Percentiles rank a stretch among this genome's conserved stretches.
Conservation (phyloP, 495 filamentous ascomycete species). For the Penicillium odoratum region DNA sequence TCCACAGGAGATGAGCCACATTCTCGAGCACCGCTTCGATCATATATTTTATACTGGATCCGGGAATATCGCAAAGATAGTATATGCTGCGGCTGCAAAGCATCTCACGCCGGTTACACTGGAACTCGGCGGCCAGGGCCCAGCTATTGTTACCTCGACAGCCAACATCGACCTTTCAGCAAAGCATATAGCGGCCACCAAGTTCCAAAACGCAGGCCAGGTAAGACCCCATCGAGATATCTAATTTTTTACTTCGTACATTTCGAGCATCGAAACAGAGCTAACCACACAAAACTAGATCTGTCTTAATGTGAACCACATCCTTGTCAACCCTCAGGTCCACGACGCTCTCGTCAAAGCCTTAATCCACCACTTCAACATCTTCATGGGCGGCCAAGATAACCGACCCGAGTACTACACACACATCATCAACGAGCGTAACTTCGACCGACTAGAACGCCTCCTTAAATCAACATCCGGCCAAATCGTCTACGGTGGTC, state of each 20-base stretch:
- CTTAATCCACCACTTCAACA: slow-evolving; percentile 59
- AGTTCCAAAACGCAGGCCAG: slow-evolving; percentile 77
- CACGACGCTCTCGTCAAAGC: slow-evolving; percentile 65
- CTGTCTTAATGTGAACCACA: slow-evolving; percentile 82
- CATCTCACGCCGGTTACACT: slow-evolving; percentile 80
- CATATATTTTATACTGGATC: slow-evolving; percentile 93
- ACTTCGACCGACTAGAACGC: slow-evolving; percentile 74
- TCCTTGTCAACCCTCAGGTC: slow-evolving; percentile 69
- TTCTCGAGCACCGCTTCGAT: slow-evolving; percentile 83
- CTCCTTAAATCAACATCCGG: slow-evolving; percentile 72
- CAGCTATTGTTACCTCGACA: slow-evolving; percentile 77
- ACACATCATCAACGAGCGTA: slow-evolving; percentile 73
- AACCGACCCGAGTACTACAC: slow-evolving; percentile 61
- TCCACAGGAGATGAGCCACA: slow-evolving; percentile 67
- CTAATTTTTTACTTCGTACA: background rate
- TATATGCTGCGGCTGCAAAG: slow-evolving; percentile 85
- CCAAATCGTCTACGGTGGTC: slow-evolving; percentile 73
- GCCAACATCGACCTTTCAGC: slow-evolving; percentile 74
- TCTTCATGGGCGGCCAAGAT: slow-evolving; percentile 65
- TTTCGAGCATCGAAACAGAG: background rate
- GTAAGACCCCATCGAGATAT: slow-evolving; percentile 1
- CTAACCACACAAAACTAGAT: slow-evolving; percentile 34
- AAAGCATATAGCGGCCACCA: slow-evolving; percentile 74
- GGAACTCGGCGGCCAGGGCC: slow-evolving; percentile 84
- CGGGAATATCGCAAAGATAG: slow-evolving; percentile 68